Conservation (phyloP, 331 rosid genomes). For the Pyracantha coccinea region DNA sequence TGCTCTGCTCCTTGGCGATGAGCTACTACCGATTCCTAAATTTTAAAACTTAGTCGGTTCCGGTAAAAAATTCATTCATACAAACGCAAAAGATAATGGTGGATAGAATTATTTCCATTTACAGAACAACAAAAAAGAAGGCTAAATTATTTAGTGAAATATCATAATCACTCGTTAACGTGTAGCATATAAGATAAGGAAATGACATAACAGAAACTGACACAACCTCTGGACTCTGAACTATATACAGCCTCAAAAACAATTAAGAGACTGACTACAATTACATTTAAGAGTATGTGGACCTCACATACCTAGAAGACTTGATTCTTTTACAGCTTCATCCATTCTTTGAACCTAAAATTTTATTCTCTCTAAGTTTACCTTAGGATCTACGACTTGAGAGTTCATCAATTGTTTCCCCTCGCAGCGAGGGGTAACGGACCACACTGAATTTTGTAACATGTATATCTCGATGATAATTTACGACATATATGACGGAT, state of each 20-base stretch:
- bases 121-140: too few species aligned
- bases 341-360: not conserved
- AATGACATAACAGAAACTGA: not conserved
- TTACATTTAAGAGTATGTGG: not conserved
- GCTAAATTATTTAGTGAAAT: too few species aligned
- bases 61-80: too few species aligned
- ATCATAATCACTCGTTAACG: not conserved
- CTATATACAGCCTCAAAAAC: not conserved
- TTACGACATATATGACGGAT: not conserved
- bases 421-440: not conserved
- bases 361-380: not conserved
- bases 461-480: slow-evolving; percentile 5
- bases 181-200: not conserved
- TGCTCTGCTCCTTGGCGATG: too few species aligned
- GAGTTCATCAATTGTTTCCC: not conserved
- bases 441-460: slow-evolving; percentile 35
- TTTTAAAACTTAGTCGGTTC: too few species aligned
- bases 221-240: not conserved
- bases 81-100: too few species aligned
- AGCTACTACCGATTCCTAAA: too few species aligned
- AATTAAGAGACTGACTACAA: not conserved
- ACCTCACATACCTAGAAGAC: slow-evolving; percentile 6
- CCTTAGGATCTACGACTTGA: slow-evolving; percentile 1
- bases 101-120: too few species aligned
- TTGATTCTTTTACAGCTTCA: slow-evolving; percentile 1